Evolutionary conservation across 345 rosid genomes (phyloP).

Genomic region (Brassica napus): DNA sequence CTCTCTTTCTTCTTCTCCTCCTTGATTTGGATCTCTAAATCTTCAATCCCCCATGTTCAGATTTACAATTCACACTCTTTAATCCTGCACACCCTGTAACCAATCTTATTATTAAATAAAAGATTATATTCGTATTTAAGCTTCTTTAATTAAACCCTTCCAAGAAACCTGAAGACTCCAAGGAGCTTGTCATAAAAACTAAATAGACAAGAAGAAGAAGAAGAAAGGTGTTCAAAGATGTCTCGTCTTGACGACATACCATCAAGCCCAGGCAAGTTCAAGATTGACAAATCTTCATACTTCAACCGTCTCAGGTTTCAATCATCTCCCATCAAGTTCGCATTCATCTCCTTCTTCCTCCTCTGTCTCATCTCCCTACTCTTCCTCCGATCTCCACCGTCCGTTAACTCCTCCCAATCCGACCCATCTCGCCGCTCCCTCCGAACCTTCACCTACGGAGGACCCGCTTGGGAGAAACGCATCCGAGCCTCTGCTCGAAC

Average conservation of each 20-base stretch:
- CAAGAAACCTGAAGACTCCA: slow-evolving; percentile 64
- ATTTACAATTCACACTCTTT: slow-evolving; percentile 5
- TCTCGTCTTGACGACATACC: slow-evolving; percentile 82
- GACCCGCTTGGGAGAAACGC: slow-evolving; percentile 74
- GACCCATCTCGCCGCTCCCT: slow-evolving; percentile 89
- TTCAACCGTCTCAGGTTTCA: slow-evolving; percentile 63
- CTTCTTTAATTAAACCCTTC: slow-evolving; percentile 33
- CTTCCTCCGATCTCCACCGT: slow-evolving; percentile 80
- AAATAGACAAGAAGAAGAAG: not conserved
- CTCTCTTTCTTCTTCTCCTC: slow-evolving; percentile 12
- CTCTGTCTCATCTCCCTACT: slow-evolving; percentile 69
- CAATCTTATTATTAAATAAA: slow-evolving; percentile 17
- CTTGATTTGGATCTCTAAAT: slow-evolving; percentile 37
- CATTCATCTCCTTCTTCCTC: slow-evolving; percentile 84
- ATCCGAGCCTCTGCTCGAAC: slow-evolving; percentile 64
- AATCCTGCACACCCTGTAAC: slow-evolving; percentile 12
- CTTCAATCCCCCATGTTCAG: slow-evolving; percentile 26
- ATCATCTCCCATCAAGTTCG: slow-evolving; percentile 69
- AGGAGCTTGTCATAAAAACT: slow-evolving; percentile 19
- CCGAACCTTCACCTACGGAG: slow-evolving; percentile 71
- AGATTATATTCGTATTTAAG: slow-evolving; percentile 22
- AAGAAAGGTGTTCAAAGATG: slow-evolving; percentile 33
- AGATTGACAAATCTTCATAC: slow-evolving; percentile 86
- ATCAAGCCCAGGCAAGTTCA: slow-evolving; percentile 92
- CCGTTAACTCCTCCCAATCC: slow-evolving; percentile 47